Base-by-base conservation (phyloP, 2,329 filamentous ascomycete species). In the Phoma sp. region DNA sequence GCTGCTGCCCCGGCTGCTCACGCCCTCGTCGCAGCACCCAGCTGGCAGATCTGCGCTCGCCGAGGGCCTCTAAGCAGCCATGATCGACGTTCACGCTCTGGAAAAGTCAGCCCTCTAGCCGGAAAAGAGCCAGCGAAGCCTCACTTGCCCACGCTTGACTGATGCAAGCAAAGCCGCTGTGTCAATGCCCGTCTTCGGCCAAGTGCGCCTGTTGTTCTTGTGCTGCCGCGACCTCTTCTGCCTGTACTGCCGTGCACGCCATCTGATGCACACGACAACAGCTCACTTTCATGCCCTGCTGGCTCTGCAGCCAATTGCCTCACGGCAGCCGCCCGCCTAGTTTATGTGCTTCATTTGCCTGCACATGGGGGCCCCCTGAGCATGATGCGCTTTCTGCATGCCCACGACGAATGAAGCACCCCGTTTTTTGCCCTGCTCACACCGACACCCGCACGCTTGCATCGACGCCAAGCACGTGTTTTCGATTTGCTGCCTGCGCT, bases 261-360 rank as follows among this genome's bases (percentile, higher is more conserved):
- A 36, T 20, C n/a, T 42, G 47, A 60, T 58, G 61, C 52, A 50
- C 42, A 47, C 47, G 33, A 57, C 59, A 65, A 56, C 50, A 47
- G 28, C 42, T 45, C 42, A 36, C 42, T 39, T 28, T 34, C 21
- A 42, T 40, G 46, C 46, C 34, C 36, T 39, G 36, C 43, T 6
- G 5, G 14, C 5, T 10, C 36, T 48, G 20, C 40, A 38, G 30
- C 43, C 43, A 53, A 48, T 57, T 36, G 42, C 42, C 45, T 38
- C 20, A 23, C 59, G 21, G 36, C 59, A 53, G 59, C 42, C 33
- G 21, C 61, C 58, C 49, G 52, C 53, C 65, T 61, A 64, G 62
- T 55, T 47, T 60, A 42, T 57, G 47, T 59, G 60, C 55, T 69
- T 72, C 69, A 74, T 73, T 71, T 73, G 61, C 57, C 34, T 42